Conservation (phyloP, 2,329 filamentous ascomycete species). For the Pseudogymnoascus sp. region DNA sequence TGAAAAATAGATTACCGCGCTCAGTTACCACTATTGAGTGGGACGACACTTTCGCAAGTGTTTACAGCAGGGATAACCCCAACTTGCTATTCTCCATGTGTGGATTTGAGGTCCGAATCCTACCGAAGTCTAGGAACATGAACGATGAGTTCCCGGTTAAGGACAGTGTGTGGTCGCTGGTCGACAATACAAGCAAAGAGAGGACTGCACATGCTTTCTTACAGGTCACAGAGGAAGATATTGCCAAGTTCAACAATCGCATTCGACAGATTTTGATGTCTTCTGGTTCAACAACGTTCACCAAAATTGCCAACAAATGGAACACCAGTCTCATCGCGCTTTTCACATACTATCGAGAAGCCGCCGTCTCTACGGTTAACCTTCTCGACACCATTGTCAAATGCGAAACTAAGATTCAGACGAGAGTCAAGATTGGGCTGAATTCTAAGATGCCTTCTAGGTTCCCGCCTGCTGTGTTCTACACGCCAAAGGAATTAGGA, state of each 20-base stretch:
- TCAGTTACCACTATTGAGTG: slow-evolving; percentile 97
- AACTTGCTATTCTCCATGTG: slow-evolving; percentile 97
- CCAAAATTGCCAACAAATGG: slow-evolving; percentile 99
- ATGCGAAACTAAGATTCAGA: slow-evolving; percentile 99
- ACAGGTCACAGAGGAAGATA: slow-evolving; percentile 95
- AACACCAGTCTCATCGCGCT: slow-evolving; percentile 95
- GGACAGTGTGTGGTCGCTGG: slow-evolving; percentile 95
- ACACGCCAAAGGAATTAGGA: slow-evolving; percentile 95
- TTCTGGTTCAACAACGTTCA: slow-evolving; percentile 97
- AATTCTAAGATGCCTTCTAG: slow-evolving; percentile 99
- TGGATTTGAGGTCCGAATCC: slow-evolving; percentile 91
- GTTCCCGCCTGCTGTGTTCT: slow-evolving; percentile 97
- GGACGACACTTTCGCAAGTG: slow-evolving; percentile 97
- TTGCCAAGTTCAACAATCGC: slow-evolving; percentile 98
- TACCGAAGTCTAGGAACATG: slow-evolving; percentile 90
- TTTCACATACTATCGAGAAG: slow-evolving; percentile 98
- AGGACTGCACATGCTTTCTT: slow-evolving; percentile 95
- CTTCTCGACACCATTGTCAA: slow-evolving; percentile 97
- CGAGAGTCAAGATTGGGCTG: slow-evolving; percentile 93
- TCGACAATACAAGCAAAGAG: slow-evolving; percentile 95
- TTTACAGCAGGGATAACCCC: slow-evolving; percentile 96
- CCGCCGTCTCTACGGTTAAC: slow-evolving; percentile 89
- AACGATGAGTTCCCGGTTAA: slow-evolving; percentile 97
- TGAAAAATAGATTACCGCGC: slow-evolving; percentile 92
- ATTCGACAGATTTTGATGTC: slow-evolving; percentile 99